A percentile compares a stretch with the other conserved stretches of the same genome.
These are phyloP conservation scores for Xylaria sp. DNA, from an alignment of 2,329 filamentous ascomycete genomes.

Conservation along the genomic window DNA sequence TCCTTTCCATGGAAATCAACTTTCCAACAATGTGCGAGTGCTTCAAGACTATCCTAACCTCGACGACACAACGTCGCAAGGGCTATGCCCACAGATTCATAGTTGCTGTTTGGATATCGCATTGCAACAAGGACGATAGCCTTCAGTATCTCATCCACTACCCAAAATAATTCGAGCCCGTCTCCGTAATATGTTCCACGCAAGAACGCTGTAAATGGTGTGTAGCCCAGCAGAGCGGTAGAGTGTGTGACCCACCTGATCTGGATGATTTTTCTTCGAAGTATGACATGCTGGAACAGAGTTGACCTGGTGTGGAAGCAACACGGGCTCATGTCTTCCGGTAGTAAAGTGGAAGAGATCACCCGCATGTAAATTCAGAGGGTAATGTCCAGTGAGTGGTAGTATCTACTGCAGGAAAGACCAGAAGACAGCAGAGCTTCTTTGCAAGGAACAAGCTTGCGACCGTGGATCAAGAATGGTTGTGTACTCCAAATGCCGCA, in stretches of 20 bases:
- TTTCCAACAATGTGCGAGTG: not conserved
- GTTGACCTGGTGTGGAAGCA: conserved; percentile 11
- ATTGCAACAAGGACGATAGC: conserved; percentile 6
- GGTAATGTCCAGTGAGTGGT: conserved; percentile 15
- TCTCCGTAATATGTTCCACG: conserved; percentile 7
- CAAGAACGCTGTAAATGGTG: conserved; percentile 1
- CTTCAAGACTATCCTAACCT: conserved; percentile 1
- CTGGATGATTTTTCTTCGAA: conserved; percentile 8
- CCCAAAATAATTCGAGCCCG: conserved; percentile 5
- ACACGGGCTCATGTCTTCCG: conserved; percentile 17
- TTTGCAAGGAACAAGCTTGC: conserved; percentile 14
- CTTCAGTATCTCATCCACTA: conserved; percentile 6
- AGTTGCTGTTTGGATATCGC: conserved; percentile 6
- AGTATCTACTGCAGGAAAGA: conserved; percentile 15
- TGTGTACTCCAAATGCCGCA: conserved; percentile 15
- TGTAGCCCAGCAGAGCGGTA: conserved; percentile 8
- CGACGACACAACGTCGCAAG: not conserved
- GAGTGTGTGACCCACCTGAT: conserved; percentile 7
- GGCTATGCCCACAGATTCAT: conserved; percentile 7
- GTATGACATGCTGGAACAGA: conserved; percentile 8
- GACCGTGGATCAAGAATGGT: conserved; percentile 13
- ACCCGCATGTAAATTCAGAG: conserved; percentile 14
- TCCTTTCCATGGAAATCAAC: conserved; percentile 1
- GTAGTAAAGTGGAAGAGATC: conserved; percentile 15
- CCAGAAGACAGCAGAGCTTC: conserved; percentile 10